Evolutionary conservation across 176 grass and related monocot species (phyloP), one percentile per base, ranked within the genome.

Genomic region (Avena sativa): DNA sequence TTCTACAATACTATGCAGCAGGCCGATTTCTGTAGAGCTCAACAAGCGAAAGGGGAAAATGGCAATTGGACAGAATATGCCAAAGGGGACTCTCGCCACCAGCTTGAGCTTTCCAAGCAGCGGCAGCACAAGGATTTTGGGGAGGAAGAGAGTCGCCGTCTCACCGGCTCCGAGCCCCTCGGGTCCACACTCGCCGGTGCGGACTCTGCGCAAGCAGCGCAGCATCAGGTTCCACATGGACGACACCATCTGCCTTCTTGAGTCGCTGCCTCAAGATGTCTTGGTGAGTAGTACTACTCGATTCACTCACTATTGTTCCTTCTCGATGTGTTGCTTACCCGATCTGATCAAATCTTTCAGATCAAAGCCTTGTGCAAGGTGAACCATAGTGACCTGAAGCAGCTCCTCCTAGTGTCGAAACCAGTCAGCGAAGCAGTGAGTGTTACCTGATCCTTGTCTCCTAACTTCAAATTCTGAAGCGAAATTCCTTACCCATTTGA

Each of bases 321-420:
- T 12, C 21, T 26, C 0, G 38, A 1, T 30, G 14, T 50, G 4
- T 38, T 77, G 12, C 32, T 81, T 20, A 91, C 6, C 36, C 16
- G 5, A 46, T 84, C 81, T 48, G 15, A 12, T 58, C 3, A 1
- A 23, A 65, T 51, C 2, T 65, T 69, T 82, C 80, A 99, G 97
- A 67, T 99, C 2, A 93, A 86, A 76, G 69, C 91, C 80, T 2
- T 99, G 48, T 94, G 87, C 55, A 94, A 90, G 87, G 94, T 94
- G 62, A 85, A 96, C 63, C 80, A 94, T 40, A 85, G 87, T 81
- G 97, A 99, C 66, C 50, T 99, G 78, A 94, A 47, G 79, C 92
- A 93, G 83, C 94, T 99, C 1, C 66, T 99, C 21, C 65, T 96
- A 1, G 97, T 96, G 15, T 99, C 97, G 0, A 99, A 99, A 53